Percentiles rank a stretch among this genome's conserved stretches.
Evolutionary conservation across 2,329 filamentous ascomycete genomes (phyloP).

Genomic region (Fragosphaeria purpurea): DNA sequence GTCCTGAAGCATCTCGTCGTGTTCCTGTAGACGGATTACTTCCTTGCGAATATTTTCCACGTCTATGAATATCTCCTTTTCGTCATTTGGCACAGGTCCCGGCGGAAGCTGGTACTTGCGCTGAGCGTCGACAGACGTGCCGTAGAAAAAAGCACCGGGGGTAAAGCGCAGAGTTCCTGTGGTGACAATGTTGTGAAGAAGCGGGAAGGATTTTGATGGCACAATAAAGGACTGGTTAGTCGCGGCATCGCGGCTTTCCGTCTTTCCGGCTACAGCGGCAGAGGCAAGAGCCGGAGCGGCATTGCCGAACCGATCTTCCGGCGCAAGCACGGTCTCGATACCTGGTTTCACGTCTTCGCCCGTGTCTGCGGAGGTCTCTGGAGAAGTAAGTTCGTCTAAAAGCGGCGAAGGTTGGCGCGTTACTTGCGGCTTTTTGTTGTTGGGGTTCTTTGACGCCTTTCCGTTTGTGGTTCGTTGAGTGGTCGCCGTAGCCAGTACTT

Average conservation of each 20-base stretch:
- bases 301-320: no score
- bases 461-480: not conserved
- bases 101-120: conserved; percentile 9
- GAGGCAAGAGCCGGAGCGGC: not conserved
- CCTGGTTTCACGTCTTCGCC: conserved; percentile 4
- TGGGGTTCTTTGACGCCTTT: not conserved
- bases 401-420: not conserved
- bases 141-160: conserved; percentile 11
- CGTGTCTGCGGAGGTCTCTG: conserved; percentile 11
- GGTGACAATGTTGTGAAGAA: conserved; percentile 14
- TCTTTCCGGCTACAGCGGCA: not conserved
- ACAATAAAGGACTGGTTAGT: conserved; percentile 15
- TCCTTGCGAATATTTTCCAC: conserved; percentile 24
- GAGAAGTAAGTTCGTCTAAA: conserved; percentile 8
- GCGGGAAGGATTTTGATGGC: conserved; percentile 13
- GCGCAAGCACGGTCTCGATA: no score
- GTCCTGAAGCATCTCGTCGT: conserved; percentile 16
- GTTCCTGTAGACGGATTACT: conserved; percentile 16
- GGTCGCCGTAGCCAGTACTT: not conserved
- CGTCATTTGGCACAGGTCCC: conserved; percentile 10
- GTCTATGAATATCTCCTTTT: conserved; percentile 20
- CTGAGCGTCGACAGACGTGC: not conserved
- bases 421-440: not conserved
- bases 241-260: conserved; percentile 2
- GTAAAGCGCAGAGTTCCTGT: conserved; percentile 12